Evolutionary conservation across 1,139 yeast species (phyloP), one percentile per base, ranked within the genome.

Genomic region (Spencermartinsiella ligniputridi): DNA sequence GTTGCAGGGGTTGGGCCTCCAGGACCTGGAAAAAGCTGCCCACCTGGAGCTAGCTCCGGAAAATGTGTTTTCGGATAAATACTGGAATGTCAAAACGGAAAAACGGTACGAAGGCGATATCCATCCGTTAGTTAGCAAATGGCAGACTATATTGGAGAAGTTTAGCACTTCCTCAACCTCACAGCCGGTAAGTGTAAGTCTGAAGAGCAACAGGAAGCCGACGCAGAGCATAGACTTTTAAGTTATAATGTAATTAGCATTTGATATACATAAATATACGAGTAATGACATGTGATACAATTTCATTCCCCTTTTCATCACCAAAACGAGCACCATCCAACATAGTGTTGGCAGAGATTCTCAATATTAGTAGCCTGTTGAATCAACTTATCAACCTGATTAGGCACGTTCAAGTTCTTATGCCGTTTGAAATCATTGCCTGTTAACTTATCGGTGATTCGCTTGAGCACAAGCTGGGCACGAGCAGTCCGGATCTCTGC

Each of bases 251-350:
- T 6, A 6, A 6, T 22, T 6, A 6, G 25, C 25, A 22, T 22
- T 15, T 12, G 16, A 5, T 16, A 27, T 37, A 37, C 15, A 16
- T 15, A 37, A 8, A 24, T 24, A 9, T 16, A 16, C n/a, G 25
- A 11, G 5, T 12, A 27, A 8, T 13, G 15, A 5, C 12, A 4
- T 4, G 8, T 4, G 11, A 20, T 30, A n/a, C 17, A 19, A n/a
- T 11, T 22, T 22, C 25, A n/a, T n/a, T n/a, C n/a, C n/a, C 9
- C 13, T 17, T 13, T 16, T 13, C 35, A 3, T 53, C 57, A 90
- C 97, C 98, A 92, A 78, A 90, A 92, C 0, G 97, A 86, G 68
- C 98, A 92, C 98, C 99, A 94, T 16, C 99, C 99, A 51, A 94
- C 86, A 61, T 87, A 94, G 64, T 92, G 98, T 64, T 89, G 96